These are phyloP conservation scores for Dianthus caryophyllus DNA, from an alignment of 148 eudicot genomes.

Conservation along the genomic window DNA sequence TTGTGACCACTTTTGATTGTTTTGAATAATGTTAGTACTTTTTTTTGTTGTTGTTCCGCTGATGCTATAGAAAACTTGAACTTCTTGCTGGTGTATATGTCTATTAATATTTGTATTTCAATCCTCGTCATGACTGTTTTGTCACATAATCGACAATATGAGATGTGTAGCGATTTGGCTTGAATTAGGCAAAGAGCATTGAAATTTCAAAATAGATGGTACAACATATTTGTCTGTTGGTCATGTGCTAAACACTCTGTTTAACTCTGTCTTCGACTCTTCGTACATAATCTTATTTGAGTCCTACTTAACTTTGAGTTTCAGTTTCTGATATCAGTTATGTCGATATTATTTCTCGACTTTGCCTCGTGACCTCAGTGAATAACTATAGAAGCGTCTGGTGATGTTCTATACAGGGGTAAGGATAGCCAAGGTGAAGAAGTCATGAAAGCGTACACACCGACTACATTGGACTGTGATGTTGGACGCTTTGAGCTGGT, in stretches of 20 bases:
- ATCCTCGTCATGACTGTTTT: background rate
- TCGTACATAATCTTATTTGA: background rate
- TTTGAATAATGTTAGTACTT: no score
- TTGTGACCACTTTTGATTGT: no score
- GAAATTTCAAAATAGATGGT: no score
- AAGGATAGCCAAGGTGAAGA: constrained; percentile 90
- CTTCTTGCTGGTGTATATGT: background rate
- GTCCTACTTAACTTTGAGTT: background rate
- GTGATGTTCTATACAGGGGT: constrained; percentile 43
- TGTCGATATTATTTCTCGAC: background rate
- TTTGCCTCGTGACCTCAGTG: constrained; percentile 3
- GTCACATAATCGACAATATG: background rate
- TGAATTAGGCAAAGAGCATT: background rate
- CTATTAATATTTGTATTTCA: background rate
- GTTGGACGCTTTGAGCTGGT: constrained; percentile 81
- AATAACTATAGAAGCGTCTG: background rate
- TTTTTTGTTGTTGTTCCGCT: background rate
- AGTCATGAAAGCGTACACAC: constrained; percentile 87
- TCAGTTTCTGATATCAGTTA: background rate
- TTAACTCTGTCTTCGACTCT: background rate
- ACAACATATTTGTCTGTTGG: no score
- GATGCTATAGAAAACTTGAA: background rate
- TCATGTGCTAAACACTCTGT: background rate
- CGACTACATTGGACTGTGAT: constrained; percentile 91
- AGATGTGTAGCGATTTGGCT: background rate